Evolutionary conservation across 176 grass and related monocot species (phyloP), one percentile per base, ranked within the genome.

Genomic region (Eleusine indica): DNA sequence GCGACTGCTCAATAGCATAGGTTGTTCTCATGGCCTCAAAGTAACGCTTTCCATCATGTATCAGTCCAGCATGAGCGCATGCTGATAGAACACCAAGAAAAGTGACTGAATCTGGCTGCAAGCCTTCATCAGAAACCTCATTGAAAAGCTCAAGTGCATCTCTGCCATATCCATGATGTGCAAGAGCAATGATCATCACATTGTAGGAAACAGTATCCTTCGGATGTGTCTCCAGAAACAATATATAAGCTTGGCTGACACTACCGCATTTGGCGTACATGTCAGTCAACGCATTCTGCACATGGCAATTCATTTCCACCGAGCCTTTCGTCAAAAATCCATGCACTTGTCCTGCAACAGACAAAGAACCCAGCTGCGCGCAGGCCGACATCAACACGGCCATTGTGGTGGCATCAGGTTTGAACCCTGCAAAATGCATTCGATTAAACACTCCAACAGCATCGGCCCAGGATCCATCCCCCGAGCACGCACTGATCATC

Each of bases 151-250:
- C 35, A 25, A 92, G 73, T 32, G 86, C 88, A 78, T 76, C 79
- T 82, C 77, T 80, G 6, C 79, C 85, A 82, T 67, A 71, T 52
- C 90, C 93, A 89, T 89, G 90, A 44, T 82, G 87, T 1, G 83
- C 80, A 79, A 89, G 69, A 48, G 77, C 86, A 66, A 30, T 13
- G 61, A 96, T 88, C 71, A 96, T 96, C 46, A 92, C 91, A 71
- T 95, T 92, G 63, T 96, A 96, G 44, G 90, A 89, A 60, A 95
- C 80, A 6, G 25, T 37, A 76, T 96, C 90, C 83, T 92, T 96
- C 1, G 40, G 18, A 18, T 7, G 52, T 38, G 89, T 83, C 47
- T 87, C 46, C 1, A 35, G 1, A 57, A 92, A 96, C 83, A 91
- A 60, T 13, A 63, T 51, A 68, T 70, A 80, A 61, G 88, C 88